Percentiles rank a stretch among this genome's conserved stretches.
These are phyloP conservation scores for Vanderwaltozyma tropicalis DNA, from an alignment of 805 yeast species.

Conservation along the genomic window DNA sequence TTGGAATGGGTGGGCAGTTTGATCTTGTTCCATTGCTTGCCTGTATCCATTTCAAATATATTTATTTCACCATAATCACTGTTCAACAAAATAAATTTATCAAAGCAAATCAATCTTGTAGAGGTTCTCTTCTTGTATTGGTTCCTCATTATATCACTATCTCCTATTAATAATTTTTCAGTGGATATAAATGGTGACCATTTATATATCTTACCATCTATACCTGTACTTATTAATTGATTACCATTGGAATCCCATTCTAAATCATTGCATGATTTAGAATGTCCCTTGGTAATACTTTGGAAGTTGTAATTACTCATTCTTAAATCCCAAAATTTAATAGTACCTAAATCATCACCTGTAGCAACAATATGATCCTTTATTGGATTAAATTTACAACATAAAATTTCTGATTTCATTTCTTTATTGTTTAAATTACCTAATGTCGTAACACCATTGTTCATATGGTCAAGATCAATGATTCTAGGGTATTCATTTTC, in stretches of 20 bases:
- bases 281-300: slow-evolving; percentile 47
- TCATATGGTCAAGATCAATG: slow-evolving; percentile 61
- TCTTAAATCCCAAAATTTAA: slow-evolving; percentile 79
- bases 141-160: slow-evolving; percentile 16
- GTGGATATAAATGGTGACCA: slow-evolving; percentile 38
- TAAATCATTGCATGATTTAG: slow-evolving; percentile 69
- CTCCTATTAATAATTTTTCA: slow-evolving; percentile 11
- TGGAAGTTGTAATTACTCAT: slow-evolving; percentile 12
- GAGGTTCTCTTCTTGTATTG: slow-evolving; percentile 18
- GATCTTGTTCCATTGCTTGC: slow-evolving; percentile 19
- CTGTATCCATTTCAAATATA: slow-evolving; percentile 11
- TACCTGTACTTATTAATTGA: slow-evolving; percentile 55
- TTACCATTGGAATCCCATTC: slow-evolving; percentile 63
- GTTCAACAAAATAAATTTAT: slow-evolving; percentile 14
- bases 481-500: slow-evolving; percentile 62
- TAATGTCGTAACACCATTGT: slow-evolving; percentile 59
- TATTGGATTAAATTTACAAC: slow-evolving; percentile 69
- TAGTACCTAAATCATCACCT: slow-evolving; percentile 75
- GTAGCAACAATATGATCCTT: slow-evolving; percentile 53
- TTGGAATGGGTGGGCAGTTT: slow-evolving; percentile 7
- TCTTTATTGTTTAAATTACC: slow-evolving; percentile 50
- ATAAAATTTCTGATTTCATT: slow-evolving; percentile 25
- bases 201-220: slow-evolving; percentile 67
- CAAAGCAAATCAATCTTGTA: slow-evolving; percentile 15
- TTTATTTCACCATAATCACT: slow-evolving; percentile 22